Evolutionary conservation across 2,329 filamentous ascomycete genomes (phyloP).

Genomic region (Fusarium pseudocircinatum): DNA sequence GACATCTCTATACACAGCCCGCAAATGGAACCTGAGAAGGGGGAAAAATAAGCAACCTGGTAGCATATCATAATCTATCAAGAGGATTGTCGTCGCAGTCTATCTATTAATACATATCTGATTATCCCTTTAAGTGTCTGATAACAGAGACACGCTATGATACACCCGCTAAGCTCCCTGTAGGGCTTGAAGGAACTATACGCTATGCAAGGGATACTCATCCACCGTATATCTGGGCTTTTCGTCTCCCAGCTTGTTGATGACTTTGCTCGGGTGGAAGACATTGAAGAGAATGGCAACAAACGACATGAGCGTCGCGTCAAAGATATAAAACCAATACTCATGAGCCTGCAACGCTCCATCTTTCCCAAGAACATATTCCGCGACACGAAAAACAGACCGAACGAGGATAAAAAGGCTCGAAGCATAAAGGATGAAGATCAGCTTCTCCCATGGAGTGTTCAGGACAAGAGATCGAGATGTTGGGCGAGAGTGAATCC

Average conservation of each 20-base stretch:
- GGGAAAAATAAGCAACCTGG: not conserved
- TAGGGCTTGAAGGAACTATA: not conserved
- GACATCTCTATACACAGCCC: not conserved
- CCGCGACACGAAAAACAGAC: slow-evolving; percentile 53
- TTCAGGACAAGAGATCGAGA: slow-evolving; percentile 22
- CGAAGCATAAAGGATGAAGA: slow-evolving; percentile 36
- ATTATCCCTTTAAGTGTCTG: too few species aligned
- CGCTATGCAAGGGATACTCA: not conserved
- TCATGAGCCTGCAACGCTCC: slow-evolving; percentile 48
- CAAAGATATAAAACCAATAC: slow-evolving; percentile 49
- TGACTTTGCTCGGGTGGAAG: slow-evolving; percentile 37
- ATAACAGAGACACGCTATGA: not conserved
- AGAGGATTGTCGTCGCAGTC: not conserved
- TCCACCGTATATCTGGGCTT: slow-evolving; percentile 9
- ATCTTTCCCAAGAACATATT: slow-evolving; percentile 50
- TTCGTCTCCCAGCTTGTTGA: slow-evolving; percentile 4
- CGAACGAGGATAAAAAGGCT: slow-evolving; percentile 52
- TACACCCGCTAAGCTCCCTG: too few species aligned
- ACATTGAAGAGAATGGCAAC: slow-evolving; percentile 38
- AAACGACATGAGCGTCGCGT: slow-evolving; percentile 48
- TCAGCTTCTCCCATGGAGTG: slow-evolving; percentile 45
- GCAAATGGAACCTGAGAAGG: not conserved
- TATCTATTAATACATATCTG: not conserved
- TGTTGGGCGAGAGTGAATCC: slow-evolving; percentile 29
- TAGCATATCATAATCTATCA: not conserved